Base-by-base conservation (phyloP, 768 basidiomycete genomes). In the Naganishia vaughanmartiniae region DNA sequence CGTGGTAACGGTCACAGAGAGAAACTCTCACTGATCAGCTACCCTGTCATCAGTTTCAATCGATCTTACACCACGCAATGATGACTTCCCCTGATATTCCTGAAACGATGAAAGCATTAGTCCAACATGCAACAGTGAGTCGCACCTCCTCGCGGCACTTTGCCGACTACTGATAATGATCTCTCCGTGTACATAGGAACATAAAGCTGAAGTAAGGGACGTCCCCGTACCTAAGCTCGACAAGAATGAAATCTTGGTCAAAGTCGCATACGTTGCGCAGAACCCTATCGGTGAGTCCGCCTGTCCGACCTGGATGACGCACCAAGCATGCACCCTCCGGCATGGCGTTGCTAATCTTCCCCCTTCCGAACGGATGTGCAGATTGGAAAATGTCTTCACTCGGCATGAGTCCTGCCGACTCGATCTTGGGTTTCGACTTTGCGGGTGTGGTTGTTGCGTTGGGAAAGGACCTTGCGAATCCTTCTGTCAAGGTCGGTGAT, bases 171-270 rank as follows among this genome's bases (percentile, higher is more conserved):
- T 17, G 4, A 15, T 36, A 17, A 63, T 51, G n/a, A 24, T 39
- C 24, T 1, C 28, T 42, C 46, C 9, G 36, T 24, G 33, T 54
- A 24, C 33, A 55, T 51, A 74, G 75, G 74, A 69, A 9, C 71
- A 71, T 31, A 74, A 56, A 53, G 57, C 66, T 19, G 19, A 65
- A 3, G 69, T 79, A 31, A 66, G 71, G 39, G 72, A 73, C 17
- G 46, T 74, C 14, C 56, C 74, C 14, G 71, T 74, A 10, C 76
- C 75, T 24, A 54, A 57, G 17, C 66, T 70, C 24, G 68, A 60
- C 19, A 55, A 73, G 21, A 71, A 76, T 36, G 74, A 79, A n/a
- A 72, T 79, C 14, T 66, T 79, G 10, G 66, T 79, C 73, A 78
- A 79, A 63, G 74, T 76, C 30, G 72, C 72, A 36, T 76, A 76